These are phyloP conservation scores for Clitocybe nebularis DNA, from an alignment of 1,284 basidiomycete species.

Conservation along the genomic window DNA sequence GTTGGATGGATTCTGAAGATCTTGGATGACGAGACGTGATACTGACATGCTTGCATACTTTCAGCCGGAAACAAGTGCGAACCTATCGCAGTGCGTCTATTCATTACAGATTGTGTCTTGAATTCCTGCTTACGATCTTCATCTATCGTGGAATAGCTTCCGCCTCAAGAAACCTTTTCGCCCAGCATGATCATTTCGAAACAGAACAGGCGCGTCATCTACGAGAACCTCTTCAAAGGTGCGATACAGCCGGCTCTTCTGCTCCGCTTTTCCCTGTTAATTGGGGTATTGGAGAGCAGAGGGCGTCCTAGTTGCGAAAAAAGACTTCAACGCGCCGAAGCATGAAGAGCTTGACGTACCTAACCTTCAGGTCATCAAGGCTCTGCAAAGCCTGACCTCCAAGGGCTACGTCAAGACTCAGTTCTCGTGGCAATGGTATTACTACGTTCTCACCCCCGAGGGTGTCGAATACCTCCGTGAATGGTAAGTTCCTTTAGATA, in stretches of 20 bases:
- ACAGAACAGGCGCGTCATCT: slow-evolving; percentile 81
- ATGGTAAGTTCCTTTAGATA: slow-evolving; percentile 51
- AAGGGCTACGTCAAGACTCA: slow-evolving; percentile 97
- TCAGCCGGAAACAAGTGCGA: slow-evolving; percentile 37
- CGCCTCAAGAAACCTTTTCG: slow-evolving; percentile 34
- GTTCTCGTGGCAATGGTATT: slow-evolving; percentile 95
- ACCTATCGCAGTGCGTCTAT: slow-evolving; percentile 34
- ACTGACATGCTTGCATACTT: slow-evolving; percentile 18
- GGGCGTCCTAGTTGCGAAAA: slow-evolving; percentile 98
- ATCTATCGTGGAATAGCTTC: slow-evolving; percentile 30
- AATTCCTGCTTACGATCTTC: neutral
- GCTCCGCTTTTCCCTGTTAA: neutral
- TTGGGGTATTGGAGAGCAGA: slow-evolving; percentile 41
- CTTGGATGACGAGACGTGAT: slow-evolving; percentile 33
- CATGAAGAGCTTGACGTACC: slow-evolving; percentile 97
- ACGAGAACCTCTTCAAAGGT: slow-evolving; percentile 99
- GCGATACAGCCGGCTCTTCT: slow-evolving; percentile 24
- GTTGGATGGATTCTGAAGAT: slow-evolving; percentile 31
- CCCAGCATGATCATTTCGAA: slow-evolving; percentile 87
- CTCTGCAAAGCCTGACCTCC: slow-evolving; percentile 96
- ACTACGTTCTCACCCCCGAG: slow-evolving; percentile 92
- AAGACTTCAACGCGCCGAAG: slow-evolving; percentile 96
- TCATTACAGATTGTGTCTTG: neutral
- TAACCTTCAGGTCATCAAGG: slow-evolving; percentile 99
- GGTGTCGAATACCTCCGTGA: slow-evolving; percentile 95